A percentile compares a stretch with the other conserved stretches of the same genome.
Evolutionary conservation across 495 filamentous ascomycete species (phyloP).

Genomic region (Penicillium ochrochloron): DNA sequence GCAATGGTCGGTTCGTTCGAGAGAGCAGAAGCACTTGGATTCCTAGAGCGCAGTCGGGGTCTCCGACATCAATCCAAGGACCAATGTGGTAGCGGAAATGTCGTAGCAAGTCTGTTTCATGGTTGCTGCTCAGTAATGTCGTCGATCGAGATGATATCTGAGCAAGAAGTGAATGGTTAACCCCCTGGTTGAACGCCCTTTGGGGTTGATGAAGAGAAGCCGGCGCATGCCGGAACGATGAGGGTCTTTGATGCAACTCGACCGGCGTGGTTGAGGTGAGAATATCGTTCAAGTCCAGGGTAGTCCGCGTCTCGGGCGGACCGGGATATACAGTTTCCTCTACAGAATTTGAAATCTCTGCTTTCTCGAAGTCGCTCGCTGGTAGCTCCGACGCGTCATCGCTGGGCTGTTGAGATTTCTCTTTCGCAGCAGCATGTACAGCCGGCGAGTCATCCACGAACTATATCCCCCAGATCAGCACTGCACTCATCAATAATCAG

Average conservation of each 20-base stretch:
- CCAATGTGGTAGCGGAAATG: conserved; percentile 35
- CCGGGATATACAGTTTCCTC: not conserved
- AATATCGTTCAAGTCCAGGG: conserved; percentile 21
- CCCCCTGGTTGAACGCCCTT: not conserved
- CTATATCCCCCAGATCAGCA: conserved; percentile 19
- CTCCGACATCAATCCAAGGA: conserved; percentile 35
- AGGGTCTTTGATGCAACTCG: conserved; percentile 9
- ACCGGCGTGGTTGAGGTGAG: conserved; percentile 5
- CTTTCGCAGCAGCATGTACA: conserved; percentile 10
- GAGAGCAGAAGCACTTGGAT: conserved; percentile 30
- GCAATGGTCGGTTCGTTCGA: conserved; percentile 25
- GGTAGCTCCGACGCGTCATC: not conserved
- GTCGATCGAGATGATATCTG: conserved; percentile 7
- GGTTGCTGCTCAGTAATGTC: conserved; percentile 14
- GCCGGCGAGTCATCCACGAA: conserved; percentile 34
- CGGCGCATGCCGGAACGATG: conserved; percentile 6
- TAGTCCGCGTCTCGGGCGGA: conserved; percentile 6
- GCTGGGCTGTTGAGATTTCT: not conserved
- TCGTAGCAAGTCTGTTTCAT: conserved; percentile 31
- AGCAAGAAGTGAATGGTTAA: not conserved
- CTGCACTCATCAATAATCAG: not conserved
- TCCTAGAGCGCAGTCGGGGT: conserved; percentile 30
- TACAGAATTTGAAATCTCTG: conserved; percentile 1
- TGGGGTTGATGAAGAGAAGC: not conserved
- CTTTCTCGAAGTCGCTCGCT: not conserved